phyloP scores from a whole-genome alignment of 164 flowering plant species.

The Chimonanthus salicifolius region DNA sequence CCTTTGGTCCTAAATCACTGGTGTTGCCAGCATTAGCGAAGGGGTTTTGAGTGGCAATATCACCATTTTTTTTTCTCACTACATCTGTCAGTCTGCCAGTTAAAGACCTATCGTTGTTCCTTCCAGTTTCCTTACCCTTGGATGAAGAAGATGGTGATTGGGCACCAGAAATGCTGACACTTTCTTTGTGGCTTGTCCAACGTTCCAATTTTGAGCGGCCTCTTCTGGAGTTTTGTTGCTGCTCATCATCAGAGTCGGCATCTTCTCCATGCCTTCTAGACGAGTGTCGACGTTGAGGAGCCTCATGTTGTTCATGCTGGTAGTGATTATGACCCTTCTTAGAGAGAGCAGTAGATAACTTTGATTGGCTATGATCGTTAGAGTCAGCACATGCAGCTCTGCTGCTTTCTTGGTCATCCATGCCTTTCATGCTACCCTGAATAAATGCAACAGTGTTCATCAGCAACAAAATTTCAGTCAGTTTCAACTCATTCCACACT shows the following conservation, averaged over 20 bases:
- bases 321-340: constrained; percentile 25
- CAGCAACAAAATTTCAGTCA: constrained; percentile 5
- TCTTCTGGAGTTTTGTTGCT: constrained; percentile 41
- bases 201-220: constrained; percentile 90
- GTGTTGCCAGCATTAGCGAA: constrained; percentile 33
- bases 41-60: constrained; percentile 29
- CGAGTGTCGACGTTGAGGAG: constrained; percentile 22
- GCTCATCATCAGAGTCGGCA: constrained; percentile 73
- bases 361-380: constrained; percentile 20
- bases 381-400: constrained; percentile 8
- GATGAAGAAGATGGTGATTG: constrained; percentile 38
- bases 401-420: constrained; percentile 23
- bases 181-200: constrained; percentile 89
- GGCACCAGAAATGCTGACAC: constrained; percentile 30
- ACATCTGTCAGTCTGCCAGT: constrained; percentile 32
- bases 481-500: not conserved
- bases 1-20: constrained; percentile 34
- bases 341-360: constrained; percentile 13
- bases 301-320: constrained; percentile 23
- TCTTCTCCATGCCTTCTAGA: constrained; percentile 54
- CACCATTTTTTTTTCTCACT: constrained; percentile 24
- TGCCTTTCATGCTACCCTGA: constrained; percentile 35
- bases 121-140: constrained; percentile 42
- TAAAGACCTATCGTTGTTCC: constrained; percentile 28
- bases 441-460: constrained; percentile 9